These are phyloP conservation scores for Pulveroboletus sp. DNA, from an alignment of 768 basidiomycete genomes.

Conservation along the genomic window DNA sequence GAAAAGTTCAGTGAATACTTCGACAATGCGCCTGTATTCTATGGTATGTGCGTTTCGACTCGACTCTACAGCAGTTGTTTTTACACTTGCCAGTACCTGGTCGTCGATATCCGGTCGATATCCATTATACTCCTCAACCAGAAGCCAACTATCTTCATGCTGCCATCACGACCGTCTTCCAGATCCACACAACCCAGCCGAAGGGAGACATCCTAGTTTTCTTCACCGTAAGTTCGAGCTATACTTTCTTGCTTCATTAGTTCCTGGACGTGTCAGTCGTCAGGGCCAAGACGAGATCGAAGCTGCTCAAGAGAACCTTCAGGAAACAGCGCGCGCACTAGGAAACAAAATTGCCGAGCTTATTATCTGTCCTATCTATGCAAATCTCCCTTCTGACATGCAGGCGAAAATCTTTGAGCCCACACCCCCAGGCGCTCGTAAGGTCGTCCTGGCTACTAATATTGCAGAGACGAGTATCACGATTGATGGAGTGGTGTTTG, in stretches of 20 bases:
- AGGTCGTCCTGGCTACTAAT: conserved; percentile 97
- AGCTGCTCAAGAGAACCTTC: conserved; percentile 91
- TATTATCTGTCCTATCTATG: conserved; percentile 96
- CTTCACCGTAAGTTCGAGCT: conserved; percentile 62
- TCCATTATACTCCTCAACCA: conserved; percentile 98
- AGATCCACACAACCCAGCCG: conserved; percentile 98
- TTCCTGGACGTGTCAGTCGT: conserved; percentile 5
- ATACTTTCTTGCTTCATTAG: neutral
- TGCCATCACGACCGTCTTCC: conserved; percentile 97
- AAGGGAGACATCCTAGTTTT: conserved; percentile 98
- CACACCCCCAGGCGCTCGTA: conserved; percentile 92
- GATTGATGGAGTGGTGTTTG: conserved; percentile 98
- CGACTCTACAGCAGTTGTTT: neutral
- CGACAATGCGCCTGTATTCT: conserved; percentile 92
- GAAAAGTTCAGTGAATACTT: conserved; percentile 98
- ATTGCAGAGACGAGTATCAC: conserved; percentile 99
- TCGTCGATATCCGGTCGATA: conserved; percentile 94
- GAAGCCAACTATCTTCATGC: conserved; percentile 99
- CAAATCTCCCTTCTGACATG: conserved; percentile 99
- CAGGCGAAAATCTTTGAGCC: conserved; percentile 99
- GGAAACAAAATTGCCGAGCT: conserved; percentile 96
- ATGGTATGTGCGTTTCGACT: conserved; percentile 48
- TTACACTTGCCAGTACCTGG: conserved; percentile 69
- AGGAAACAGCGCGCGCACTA: conserved; percentile 90
- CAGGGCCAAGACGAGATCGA: conserved; percentile 99